These are phyloP conservation scores for Rhytidhysteron rufulum DNA, from an alignment of 2,329 filamentous ascomycete species.

Conservation along the genomic window DNA sequence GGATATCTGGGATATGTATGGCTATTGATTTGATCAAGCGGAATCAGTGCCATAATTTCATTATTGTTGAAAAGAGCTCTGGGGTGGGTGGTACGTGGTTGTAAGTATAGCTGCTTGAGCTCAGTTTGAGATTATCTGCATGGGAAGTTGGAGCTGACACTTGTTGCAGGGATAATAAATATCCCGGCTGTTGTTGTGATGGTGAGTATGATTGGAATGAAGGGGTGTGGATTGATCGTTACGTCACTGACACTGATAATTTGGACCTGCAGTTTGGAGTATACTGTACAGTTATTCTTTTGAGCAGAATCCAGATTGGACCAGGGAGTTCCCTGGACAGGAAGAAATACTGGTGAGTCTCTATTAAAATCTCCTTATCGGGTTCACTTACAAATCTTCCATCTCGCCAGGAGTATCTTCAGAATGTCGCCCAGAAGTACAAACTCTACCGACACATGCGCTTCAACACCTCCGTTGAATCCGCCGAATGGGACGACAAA, in stretches of 20 bases:
- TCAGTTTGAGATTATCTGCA: neutral
- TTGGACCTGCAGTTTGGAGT: conserved; percentile 41
- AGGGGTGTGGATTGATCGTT: neutral
- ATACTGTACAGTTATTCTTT: conserved; percentile 59
- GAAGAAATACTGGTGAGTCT: conserved; percentile 53
- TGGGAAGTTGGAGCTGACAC: conserved; percentile 1
- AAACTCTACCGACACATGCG: conserved; percentile 54
- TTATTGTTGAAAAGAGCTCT: conserved; percentile 55
- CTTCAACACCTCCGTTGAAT: conserved; percentile 54
- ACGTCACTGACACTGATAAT: neutral
- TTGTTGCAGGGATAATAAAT: conserved; percentile 49
- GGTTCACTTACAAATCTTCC: conserved; percentile 1
- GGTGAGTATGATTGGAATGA: conserved; percentile 22
- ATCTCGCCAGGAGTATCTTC: conserved; percentile 46
- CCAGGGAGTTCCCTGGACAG: conserved; percentile 56
- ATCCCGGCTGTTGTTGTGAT: conserved; percentile 55
- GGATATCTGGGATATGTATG: conserved; percentile 53
- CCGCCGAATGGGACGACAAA: conserved; percentile 53
- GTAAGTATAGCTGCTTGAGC: conserved; percentile 7
- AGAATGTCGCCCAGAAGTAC: conserved; percentile 51
- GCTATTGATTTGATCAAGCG: conserved; percentile 55
- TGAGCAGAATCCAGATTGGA: conserved; percentile 57
- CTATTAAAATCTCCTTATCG: neutral
- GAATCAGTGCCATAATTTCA: conserved; percentile 52
- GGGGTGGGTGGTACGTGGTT: conserved; percentile 53